Evolutionary conservation across 441 rosid genomes (phyloP), one percentile per base, ranked within the genome.

Genomic region (Croton setiger): DNA sequence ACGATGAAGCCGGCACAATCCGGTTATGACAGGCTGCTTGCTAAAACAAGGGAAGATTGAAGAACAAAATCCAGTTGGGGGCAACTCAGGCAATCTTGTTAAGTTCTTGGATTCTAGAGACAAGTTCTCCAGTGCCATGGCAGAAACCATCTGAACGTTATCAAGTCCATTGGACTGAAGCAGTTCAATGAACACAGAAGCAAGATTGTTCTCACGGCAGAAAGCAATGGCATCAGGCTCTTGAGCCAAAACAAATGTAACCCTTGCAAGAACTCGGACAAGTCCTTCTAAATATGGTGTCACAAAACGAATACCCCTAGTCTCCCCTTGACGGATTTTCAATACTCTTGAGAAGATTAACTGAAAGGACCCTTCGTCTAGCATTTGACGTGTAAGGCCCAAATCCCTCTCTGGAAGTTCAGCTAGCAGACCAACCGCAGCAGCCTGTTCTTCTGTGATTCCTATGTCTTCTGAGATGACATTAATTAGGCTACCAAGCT

Each of bases 391-490:
- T 20, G 96, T 90, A 53, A 95, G 91, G 62, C 90, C 95, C 81
- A 89, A 74, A 84, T 92, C 98, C 70, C 83, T 80, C 84, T 90
- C 96, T 3, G 99, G 99, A 49, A 95, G 86, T 79, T 89, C 97
- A 68, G 98, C 93, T 77, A 95, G 72, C 64, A 95, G 96, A 58
- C 96, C 86, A 57, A 90, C 88, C 43, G 98, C 97, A 48, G 86
- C 95, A 58, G 98, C 93, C 71, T 95, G 99, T 81, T 92, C 98
- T 74, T 95, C 97, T 27, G 88, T 79, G 65, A 92, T 88, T 36
- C 84, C 88, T 43, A 76, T 82, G 55, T 89, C 84, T 70, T 92
- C 99, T 5, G 96, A 81, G 67, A 90, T 84, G 71, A 92, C 82
- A 69, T 70, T 84, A 61, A 92, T 79, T 51, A 95, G 81, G 78